Percentiles rank a stretch among this genome's conserved stretches.
Evolutionary conservation across 345 rosid species (phyloP).

Genomic region (Zanthoxylum bungeanum): DNA sequence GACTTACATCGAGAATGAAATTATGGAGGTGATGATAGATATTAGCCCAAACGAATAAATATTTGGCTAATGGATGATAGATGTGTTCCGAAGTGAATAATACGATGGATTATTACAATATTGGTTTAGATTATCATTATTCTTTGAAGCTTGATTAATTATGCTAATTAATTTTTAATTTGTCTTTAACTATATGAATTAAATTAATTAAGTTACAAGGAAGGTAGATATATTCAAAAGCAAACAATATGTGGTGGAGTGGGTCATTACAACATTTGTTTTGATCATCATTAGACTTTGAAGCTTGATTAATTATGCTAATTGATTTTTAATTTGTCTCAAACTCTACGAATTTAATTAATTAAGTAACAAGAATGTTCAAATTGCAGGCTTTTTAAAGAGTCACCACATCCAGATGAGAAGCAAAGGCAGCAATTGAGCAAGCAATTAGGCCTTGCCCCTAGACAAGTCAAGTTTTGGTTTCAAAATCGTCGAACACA

Average conservation of each 20-base stretch:
- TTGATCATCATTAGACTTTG: neutral
- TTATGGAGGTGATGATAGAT: too few relatives aligned
- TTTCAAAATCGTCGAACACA: constrained; percentile 98
- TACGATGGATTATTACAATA: too few relatives aligned
- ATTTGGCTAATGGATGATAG: too few relatives aligned
- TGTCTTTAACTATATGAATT: neutral
- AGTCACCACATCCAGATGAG: constrained; percentile 98
- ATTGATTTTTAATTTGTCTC: neutral
- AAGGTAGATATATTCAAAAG: too few relatives aligned
- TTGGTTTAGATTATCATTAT: neutral
- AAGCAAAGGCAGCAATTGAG: constrained; percentile 95
- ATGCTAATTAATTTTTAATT: neutral
- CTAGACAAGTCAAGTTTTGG: constrained; percentile 99
- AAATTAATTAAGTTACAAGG: neutral
- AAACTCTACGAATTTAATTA: neutral
- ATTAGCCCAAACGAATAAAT: too few relatives aligned
- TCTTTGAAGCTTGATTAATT: neutral
- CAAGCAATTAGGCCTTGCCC: constrained; percentile 91
- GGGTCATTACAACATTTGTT: too few relatives aligned
- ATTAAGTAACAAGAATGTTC: neutral
- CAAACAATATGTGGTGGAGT: too few relatives aligned
- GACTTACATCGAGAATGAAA: too few relatives aligned
- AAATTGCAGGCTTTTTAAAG: constrained; percentile 73
- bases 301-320: neutral
- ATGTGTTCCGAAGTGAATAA: too few relatives aligned